phyloP scores from a whole-genome alignment of 805 yeast species.

The Monosporozyma solicola region DNA sequence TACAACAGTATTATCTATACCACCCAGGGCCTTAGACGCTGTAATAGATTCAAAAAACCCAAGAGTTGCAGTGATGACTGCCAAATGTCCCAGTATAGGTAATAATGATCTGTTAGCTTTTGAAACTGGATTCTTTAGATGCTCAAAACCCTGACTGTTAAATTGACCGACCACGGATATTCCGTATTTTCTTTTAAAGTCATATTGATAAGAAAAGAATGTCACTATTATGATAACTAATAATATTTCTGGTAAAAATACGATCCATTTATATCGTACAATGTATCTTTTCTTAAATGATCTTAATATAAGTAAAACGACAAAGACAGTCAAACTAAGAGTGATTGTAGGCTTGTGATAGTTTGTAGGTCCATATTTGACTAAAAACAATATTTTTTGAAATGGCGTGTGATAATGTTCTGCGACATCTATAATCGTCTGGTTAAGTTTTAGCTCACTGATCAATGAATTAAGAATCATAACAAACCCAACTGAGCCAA shows the following conservation, averaged over 20 bases:
- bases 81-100: conserved; percentile 50
- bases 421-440: conserved; percentile 37
- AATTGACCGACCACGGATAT: conserved; percentile 66
- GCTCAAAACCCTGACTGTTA: conserved; percentile 36
- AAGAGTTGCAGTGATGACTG: conserved; percentile 69
- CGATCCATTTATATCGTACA: conserved; percentile 33
- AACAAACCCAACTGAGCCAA: conserved; percentile 75
- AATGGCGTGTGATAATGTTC: conserved; percentile 60
- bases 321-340: conserved; percentile 48
- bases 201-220: conserved; percentile 36
- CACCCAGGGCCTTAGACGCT: conserved; percentile 79
- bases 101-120: conserved; percentile 38
- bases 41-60: conserved; percentile 93
- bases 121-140: conserved; percentile 52
- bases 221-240: conserved; percentile 60
- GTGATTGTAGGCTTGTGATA: conserved; percentile 52
- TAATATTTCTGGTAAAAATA: conserved; percentile 79
- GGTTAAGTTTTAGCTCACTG: conserved; percentile 59
- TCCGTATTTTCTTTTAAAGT: conserved; percentile 44
- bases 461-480: conserved; percentile 73
- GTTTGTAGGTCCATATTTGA: conserved; percentile 36
- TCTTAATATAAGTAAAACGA: conserved; percentile 36
- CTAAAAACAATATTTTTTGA: conserved; percentile 54
- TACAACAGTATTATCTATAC: conserved; percentile 58
- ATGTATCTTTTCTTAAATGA: conserved; percentile 33